These are phyloP conservation scores for Candida krabiensis DNA, from an alignment of 805 yeast species.

Conservation along the genomic window DNA sequence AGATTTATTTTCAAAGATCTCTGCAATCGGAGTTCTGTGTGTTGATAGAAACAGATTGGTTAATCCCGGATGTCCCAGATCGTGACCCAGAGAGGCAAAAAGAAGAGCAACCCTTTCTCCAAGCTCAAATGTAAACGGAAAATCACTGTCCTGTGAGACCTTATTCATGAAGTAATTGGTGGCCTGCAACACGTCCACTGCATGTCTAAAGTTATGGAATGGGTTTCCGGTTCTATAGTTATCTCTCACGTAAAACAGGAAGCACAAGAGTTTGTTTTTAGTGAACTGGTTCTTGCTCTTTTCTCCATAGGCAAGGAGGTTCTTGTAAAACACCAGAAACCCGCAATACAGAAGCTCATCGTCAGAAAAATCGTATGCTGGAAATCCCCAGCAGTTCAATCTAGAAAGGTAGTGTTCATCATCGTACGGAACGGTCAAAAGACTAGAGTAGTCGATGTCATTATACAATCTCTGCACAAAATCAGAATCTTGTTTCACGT, in stretches of 20 bases:
- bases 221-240: constrained; percentile 83
- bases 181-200: constrained; percentile 93
- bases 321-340: constrained; percentile 46
- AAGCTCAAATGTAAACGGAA: constrained; percentile 11
- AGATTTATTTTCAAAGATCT: constrained; percentile 60
- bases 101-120: constrained; percentile 58
- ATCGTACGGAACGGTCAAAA: constrained; percentile 24
- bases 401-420: constrained; percentile 30
- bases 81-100: constrained; percentile 90
- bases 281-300: neutral
- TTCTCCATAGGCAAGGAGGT: neutral
- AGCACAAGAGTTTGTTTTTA: constrained; percentile 49
- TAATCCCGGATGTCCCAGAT: constrained; percentile 96
- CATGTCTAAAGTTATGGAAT: constrained; percentile 95
- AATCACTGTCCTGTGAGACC: constrained; percentile 11
- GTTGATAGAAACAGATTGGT: constrained; percentile 70
- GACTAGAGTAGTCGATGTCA: constrained; percentile 29
- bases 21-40: constrained; percentile 62
- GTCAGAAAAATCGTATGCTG: constrained; percentile 61
- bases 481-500: constrained; percentile 12
- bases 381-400: constrained; percentile 65
- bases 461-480: constrained; percentile 23
- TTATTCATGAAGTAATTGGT: constrained; percentile 58
- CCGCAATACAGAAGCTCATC: constrained; percentile 70
- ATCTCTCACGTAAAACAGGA: constrained; percentile 69